phyloP scores from a whole-genome alignment of 768 basidiomycete species.

The Hygrocybe coccinea region DNA sequence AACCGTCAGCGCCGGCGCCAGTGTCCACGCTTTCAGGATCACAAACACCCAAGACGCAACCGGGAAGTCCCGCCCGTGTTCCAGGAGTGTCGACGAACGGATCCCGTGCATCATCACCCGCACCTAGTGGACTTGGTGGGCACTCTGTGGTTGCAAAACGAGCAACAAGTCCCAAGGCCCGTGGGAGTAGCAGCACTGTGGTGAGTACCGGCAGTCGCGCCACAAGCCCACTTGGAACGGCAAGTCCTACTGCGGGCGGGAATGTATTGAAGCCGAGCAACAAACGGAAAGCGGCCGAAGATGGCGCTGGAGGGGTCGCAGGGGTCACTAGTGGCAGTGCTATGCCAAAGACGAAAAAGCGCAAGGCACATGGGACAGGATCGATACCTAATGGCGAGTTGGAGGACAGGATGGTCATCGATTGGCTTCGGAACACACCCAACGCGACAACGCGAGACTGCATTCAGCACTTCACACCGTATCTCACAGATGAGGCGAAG shows the following conservation, averaged over 20 bases:
- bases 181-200: slow-evolving; percentile 52
- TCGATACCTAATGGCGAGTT: slow-evolving; percentile 51
- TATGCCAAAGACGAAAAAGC: slow-evolving; percentile 52
- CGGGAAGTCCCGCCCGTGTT: slow-evolving; percentile 26
- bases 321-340: slow-evolving; percentile 23
- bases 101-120: slow-evolving; percentile 60
- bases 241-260: slow-evolving; percentile 27
- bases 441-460: slow-evolving; percentile 73
- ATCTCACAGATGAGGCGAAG: slow-evolving; percentile 62
- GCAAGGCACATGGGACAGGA: slow-evolving; percentile 37
- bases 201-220: slow-evolving; percentile 44
- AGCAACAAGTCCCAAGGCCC: slow-evolving; percentile 74
- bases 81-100: slow-evolving; percentile 24
- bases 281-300: slow-evolving; percentile 47
- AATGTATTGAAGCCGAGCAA: slow-evolving; percentile 23
- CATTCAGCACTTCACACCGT: slow-evolving; percentile 74
- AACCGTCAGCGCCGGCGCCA: slow-evolving; percentile 43
- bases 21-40: slow-evolving; percentile 44
- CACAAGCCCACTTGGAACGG: slow-evolving; percentile 38
- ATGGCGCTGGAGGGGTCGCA: slow-evolving; percentile 17
- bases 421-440: slow-evolving; percentile 68
- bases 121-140: slow-evolving; percentile 56
- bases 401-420: slow-evolving; percentile 60
- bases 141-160: slow-evolving; percentile 79
- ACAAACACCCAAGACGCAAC: slow-evolving; percentile 36